Conservation (phyloP, 768 basidiomycete species). For the Chiua virens region DNA sequence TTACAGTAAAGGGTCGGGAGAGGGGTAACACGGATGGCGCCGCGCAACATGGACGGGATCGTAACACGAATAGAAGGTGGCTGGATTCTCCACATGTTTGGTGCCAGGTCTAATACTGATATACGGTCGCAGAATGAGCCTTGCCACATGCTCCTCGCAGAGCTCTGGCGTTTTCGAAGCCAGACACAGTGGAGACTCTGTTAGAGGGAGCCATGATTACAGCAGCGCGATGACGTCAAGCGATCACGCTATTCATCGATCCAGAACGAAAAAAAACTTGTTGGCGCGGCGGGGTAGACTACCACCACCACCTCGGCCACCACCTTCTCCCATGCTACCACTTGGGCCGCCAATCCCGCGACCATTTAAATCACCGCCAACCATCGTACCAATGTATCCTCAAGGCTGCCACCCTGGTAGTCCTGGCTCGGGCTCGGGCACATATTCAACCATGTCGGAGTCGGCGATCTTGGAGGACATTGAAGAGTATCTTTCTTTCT, state of each 20-base stretch:
- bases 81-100: neutral
- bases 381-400: neutral
- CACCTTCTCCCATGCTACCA: neutral
- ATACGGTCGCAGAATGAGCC: slow-evolving; percentile 7
- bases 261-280: neutral
- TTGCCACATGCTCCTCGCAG: slow-evolving; percentile 12
- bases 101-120: no score
- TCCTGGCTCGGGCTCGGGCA: neutral
- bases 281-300: neutral
- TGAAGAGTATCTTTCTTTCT: slow-evolving; percentile 25
- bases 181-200: no score
- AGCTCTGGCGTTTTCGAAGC: neutral
- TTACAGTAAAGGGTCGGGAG: slow-evolving; percentile 15
- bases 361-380: neutral
- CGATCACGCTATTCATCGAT: neutral
- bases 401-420: neutral
- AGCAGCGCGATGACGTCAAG: slow-evolving; percentile 2
- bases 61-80: slow-evolving; percentile 6
- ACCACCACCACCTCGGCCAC: neutral
- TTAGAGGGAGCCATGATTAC: neutral
- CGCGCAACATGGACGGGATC: neutral
- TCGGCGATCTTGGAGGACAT: slow-evolving; percentile 12
- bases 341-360: neutral
- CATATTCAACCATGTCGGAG: neutral
- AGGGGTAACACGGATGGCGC: no score